These are phyloP conservation scores for Fusarium brevicatenulatum DNA, from an alignment of 2,329 filamentous ascomycete species.

Conservation along the genomic window DNA sequence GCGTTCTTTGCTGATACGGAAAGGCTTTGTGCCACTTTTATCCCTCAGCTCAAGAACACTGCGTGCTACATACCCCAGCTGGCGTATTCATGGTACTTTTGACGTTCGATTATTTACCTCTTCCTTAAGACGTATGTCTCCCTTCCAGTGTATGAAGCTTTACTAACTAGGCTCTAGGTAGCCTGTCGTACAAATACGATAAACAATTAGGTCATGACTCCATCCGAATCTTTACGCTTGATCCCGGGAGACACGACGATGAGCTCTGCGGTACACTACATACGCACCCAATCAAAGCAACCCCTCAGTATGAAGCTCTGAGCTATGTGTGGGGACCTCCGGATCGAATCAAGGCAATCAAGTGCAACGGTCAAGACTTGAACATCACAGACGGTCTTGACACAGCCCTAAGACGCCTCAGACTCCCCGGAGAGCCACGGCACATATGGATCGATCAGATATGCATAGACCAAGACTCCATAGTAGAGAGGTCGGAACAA, in stretches of 20 bases:
- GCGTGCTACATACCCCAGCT: fast-evolving
- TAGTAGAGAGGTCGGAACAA: neutral
- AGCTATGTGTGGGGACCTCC: neutral
- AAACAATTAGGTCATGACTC: too few relatives aligned
- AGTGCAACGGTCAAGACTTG: neutral
- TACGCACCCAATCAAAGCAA: fast-evolving
- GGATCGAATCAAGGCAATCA: fast-evolving
- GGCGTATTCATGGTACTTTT: neutral
- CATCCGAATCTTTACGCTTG: neutral
- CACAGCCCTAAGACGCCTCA: neutral
- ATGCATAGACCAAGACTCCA: neutral
- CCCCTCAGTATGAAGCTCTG: neutral
- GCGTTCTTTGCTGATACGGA: neutral
- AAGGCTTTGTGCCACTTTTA: neutral
- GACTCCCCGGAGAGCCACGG: fast-evolving
- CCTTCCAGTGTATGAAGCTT: fast-evolving
- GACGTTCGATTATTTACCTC: neutral
- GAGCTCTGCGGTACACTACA: neutral
- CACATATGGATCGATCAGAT: neutral
- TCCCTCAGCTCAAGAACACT: neutral
- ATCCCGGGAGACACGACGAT: neutral
- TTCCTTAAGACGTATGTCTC: fast-evolving
- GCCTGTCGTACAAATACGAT: neutral
- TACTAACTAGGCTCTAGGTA: neutral
- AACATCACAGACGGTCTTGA: neutral